Evolutionary conservation across 2,329 filamentous ascomycete species (phyloP).

Genomic region (Pseudocercospora musae): DNA sequence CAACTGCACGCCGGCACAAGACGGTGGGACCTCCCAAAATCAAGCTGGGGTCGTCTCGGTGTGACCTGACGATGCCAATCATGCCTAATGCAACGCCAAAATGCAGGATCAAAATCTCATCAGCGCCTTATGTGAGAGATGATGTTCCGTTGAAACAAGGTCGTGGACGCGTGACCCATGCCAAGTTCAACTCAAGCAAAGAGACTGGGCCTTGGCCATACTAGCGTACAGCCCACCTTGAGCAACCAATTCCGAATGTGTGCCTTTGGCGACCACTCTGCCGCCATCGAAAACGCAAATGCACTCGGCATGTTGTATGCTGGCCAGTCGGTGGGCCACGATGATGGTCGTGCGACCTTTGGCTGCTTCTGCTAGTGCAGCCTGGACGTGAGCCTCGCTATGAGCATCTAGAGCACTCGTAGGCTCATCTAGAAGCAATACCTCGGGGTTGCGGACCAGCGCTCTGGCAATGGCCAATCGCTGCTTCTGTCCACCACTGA

Average conservation of each 20-base stretch:
- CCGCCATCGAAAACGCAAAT: constrained; percentile 75
- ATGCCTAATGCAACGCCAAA: neutral
- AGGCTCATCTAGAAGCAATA: constrained; percentile 47
- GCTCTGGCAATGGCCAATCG: constrained; percentile 47
- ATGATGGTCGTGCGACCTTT: constrained; percentile 62
- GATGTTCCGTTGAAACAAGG: neutral
- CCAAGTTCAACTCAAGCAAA: constrained; percentile 24
- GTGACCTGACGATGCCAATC: neutral
- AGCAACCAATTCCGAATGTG: constrained; percentile 57
- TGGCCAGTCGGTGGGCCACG: constrained; percentile 73
- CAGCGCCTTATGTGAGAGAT: neutral
- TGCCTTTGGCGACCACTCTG: constrained; percentile 59
- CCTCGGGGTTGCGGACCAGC: constrained; percentile 45
- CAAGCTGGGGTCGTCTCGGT: neutral
- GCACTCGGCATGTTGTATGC: constrained; percentile 73
- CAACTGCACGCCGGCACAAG: neutral
- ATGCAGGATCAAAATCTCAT: neutral
- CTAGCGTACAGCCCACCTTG: constrained; percentile 43
- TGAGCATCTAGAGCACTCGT: constrained; percentile 48
- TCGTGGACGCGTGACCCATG: constrained; percentile 3
- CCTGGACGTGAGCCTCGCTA: constrained; percentile 43
- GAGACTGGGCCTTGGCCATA: constrained; percentile 37
- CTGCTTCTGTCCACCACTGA: constrained; percentile 48
- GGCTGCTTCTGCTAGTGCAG: constrained; percentile 41
- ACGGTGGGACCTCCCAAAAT: neutral